Percentiles rank a stretch among this genome's conserved stretches.
phyloP scores from a whole-genome alignment of 225 moss, liverwort and hornwort species.

The Physcomitrium patens region DNA sequence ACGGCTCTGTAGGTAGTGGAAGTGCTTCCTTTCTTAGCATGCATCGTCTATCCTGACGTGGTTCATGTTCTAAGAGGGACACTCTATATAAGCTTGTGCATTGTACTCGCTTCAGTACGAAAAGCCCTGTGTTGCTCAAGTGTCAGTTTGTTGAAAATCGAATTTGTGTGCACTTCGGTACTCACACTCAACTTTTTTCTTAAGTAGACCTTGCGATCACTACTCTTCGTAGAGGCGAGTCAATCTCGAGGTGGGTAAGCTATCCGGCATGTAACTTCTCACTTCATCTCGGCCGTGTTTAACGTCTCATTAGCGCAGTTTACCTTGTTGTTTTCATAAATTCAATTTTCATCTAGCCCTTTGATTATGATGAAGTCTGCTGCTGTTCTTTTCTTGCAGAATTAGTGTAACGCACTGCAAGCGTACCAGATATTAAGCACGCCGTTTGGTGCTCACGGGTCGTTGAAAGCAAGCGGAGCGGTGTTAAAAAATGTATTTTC shows the following conservation, averaged over 20 bases:
- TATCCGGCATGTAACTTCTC: neutral
- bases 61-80: neutral
- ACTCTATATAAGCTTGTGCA: neutral
- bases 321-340: neutral
- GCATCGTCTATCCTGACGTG: neutral
- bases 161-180: neutral
- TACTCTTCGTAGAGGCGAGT: neutral
- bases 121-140: neutral
- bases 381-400: conserved; percentile 17
- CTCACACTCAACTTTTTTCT: conserved; percentile 4
- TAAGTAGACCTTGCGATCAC: neutral
- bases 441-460: neutral
- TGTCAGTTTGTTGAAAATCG: neutral
- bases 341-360: neutral
- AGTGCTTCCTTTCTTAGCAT: neutral
- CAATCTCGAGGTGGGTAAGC: neutral
- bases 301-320: neutral
- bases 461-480: neutral
- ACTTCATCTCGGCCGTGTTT: neutral
- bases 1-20: neutral
- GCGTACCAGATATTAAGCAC: neutral
- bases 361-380: conserved; percentile 20
- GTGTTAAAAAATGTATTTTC: conserved; percentile 21
- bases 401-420: neutral
- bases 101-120: neutral